Evolutionary conservation across 1,139 yeast genomes (phyloP).

Genomic region (Saccharomycopsis crataegensis): DNA sequence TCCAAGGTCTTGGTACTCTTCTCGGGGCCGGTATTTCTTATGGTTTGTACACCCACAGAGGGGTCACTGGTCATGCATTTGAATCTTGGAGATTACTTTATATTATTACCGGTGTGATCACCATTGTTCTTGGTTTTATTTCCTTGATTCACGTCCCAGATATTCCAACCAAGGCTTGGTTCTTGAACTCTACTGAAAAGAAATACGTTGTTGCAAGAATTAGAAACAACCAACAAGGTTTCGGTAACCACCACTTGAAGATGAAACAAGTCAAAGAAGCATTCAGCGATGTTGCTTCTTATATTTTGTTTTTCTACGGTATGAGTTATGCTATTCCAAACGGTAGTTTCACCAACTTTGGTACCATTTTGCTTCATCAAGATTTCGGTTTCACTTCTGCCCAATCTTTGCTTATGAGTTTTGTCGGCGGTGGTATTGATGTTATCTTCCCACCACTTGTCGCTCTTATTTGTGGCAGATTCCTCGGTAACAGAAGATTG

Average conservation of each 20-base stretch:
- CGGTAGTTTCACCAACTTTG: conserved; percentile 39
- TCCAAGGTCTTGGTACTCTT: conserved; percentile 45
- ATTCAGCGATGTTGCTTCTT: conserved; percentile 39
- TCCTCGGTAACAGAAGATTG: conserved; percentile 21
- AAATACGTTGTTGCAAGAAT: conserved; percentile 38
- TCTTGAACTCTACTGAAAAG: conserved; percentile 39
- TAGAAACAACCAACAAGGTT: conserved; percentile 36
- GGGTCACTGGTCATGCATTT: conserved; percentile 25
- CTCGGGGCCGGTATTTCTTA: conserved; percentile 39
- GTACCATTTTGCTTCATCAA: conserved; percentile 31
- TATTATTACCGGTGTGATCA: conserved; percentile 33
- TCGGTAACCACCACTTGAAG: conserved; percentile 44
- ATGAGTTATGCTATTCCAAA: conserved; percentile 37
- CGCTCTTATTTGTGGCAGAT: neutral
- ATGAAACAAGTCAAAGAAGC: conserved; percentile 44
- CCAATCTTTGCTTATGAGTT: conserved; percentile 34
- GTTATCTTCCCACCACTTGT: conserved; percentile 7
- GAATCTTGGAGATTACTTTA: conserved; percentile 34
- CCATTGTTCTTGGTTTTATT: conserved; percentile 37
- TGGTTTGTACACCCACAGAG: conserved; percentile 34
- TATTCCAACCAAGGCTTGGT: conserved; percentile 39
- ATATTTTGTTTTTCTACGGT: conserved; percentile 38
- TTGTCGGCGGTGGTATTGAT: conserved; percentile 33
- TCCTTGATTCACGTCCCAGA: conserved; percentile 38
- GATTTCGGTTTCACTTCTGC: conserved; percentile 33